These are phyloP conservation scores for Avicennia marina DNA, from an alignment of 257 asterid genomes.

Conservation along the genomic window DNA sequence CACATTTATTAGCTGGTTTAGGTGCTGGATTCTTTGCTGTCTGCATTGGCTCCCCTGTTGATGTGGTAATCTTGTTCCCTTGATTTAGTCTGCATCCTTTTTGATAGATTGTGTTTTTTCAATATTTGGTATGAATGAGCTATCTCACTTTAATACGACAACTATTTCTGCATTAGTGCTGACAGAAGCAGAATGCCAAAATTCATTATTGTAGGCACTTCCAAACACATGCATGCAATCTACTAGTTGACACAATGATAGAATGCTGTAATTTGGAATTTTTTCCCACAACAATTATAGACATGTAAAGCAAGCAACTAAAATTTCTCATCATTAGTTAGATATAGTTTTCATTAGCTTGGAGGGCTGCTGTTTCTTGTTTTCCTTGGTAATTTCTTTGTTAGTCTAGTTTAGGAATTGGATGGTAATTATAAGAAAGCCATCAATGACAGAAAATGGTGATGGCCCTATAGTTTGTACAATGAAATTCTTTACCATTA, in stretches of 20 bases:
- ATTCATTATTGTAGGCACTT: neutral
- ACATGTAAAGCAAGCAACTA: no score
- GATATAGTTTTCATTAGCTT: constrained; percentile 11
- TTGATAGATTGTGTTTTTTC: constrained; percentile 2
- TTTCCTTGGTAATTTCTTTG: constrained; percentile 5
- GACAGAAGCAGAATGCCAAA: constrained; percentile 3
- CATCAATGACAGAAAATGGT: neutral
- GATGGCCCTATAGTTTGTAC: neutral
- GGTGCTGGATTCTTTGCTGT: constrained; percentile 98
- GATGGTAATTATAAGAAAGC: constrained; percentile 4
- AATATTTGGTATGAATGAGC: constrained; percentile 1
- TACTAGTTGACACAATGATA: neutral
- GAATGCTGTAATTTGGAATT: neutral
- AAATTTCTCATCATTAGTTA: no score
- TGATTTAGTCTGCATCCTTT: neutral
- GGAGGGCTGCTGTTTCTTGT: constrained; percentile 8
- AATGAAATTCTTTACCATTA: neutral
- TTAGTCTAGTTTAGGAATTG: constrained; percentile 10
- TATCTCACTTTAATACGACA: constrained; percentile 7
- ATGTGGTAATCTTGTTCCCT: constrained; percentile 60
- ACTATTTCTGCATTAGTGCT: constrained; percentile 9
- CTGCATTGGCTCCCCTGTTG: constrained; percentile 91
- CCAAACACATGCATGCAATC: constrained; percentile 8
- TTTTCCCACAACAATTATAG: constrained; percentile 14
- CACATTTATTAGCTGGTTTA: constrained; percentile 83